phyloP scores from a whole-genome alignment of 2,329 filamentous ascomycete genomes.

The Sarocladium brachiariae region DNA sequence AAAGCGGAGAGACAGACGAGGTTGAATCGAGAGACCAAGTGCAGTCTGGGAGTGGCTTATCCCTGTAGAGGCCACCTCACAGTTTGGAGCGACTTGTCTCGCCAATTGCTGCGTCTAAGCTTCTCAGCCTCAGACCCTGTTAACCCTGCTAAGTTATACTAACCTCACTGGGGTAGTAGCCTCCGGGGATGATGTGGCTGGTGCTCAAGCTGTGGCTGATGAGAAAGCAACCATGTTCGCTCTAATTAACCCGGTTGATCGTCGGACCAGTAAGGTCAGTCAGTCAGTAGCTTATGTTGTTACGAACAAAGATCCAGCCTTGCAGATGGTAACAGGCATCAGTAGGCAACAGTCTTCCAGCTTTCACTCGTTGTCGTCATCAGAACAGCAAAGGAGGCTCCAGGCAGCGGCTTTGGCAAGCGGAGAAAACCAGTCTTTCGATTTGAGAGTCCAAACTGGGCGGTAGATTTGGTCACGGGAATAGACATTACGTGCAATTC shows the following conservation, averaged over 20 bases:
- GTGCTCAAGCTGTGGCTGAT: slow-evolving; percentile 3
- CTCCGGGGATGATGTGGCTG: background rate
- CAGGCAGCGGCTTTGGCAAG: too few species aligned
- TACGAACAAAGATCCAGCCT: slow-evolving; percentile 6
- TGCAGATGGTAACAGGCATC: too few species aligned
- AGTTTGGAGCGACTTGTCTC: background rate
- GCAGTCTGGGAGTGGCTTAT: slow-evolving; percentile 1
- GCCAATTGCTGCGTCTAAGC: background rate
- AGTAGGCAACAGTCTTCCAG: too few species aligned
- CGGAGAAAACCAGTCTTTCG: too few species aligned
- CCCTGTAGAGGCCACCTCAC: slow-evolving; percentile 10
- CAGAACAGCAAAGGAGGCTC: too few species aligned
- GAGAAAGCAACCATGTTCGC: background rate
- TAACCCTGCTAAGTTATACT: background rate
- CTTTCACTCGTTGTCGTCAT: background rate
- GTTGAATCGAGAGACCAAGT: background rate
- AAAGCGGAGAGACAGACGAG: slow-evolving; percentile 9
- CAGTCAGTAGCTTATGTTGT: too few species aligned
- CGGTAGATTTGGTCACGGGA: background rate
- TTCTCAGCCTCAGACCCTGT: slow-evolving; percentile 8
- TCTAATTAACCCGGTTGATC: background rate
- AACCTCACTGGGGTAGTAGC: background rate
- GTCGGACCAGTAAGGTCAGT: too few species aligned
- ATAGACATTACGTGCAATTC: slow-evolving; percentile 1
- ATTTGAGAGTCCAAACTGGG: background rate